Base-by-base conservation (phyloP, 305 asterid species). In the Fraxinus ornus region DNA sequence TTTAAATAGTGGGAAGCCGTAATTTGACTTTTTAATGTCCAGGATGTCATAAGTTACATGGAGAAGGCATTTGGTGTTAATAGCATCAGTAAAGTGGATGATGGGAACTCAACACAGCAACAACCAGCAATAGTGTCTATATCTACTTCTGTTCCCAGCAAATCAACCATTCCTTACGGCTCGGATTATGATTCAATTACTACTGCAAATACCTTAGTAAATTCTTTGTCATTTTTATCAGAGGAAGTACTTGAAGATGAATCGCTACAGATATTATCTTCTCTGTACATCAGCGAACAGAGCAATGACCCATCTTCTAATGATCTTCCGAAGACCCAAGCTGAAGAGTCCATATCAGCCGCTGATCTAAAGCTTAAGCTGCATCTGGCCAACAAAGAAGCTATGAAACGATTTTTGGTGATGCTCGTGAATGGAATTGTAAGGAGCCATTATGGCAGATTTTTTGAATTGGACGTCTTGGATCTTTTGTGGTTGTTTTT, bases 161-260 rank as follows among this genome's bases (percentile, higher is more conserved):
- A 87, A 79, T 79, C 88, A 47, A 79, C 87, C 17, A 78, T 86
- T 87, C 39, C 91, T 2, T 97, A 93, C 80, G 85, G 92, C 75
- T 78, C 91, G 30, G 86, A 87, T 86, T 81, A 91, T 30, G 98
- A 93, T 83, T 86, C 94, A 76, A 88, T 82, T 71, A 83, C 84
- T 84, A 49, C 84, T 80, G 86, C 91, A 78, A 89, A 85, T 81
- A 81, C 85, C 10, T 79, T 88, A 49, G 97, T 90, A 75, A 89
- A 88, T 86, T 90, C 99, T 83, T 87, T 96, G 81, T 55, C 93
- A 85, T 86, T 91, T 55, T 86, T 92, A 79, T 91, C 97, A 33
- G 99, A 96, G 44, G 99, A 96, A 87, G 91, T 90, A 83, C 92
- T 93, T 28, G 98, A 94, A 84, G 96, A 92, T 68, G 98, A 95